A percentile compares a stretch with the other conserved stretches of the same genome.
Conservation (phyloP, 2,329 filamentous ascomycete genomes). For the Scortechinia acanthostroma region DNA sequence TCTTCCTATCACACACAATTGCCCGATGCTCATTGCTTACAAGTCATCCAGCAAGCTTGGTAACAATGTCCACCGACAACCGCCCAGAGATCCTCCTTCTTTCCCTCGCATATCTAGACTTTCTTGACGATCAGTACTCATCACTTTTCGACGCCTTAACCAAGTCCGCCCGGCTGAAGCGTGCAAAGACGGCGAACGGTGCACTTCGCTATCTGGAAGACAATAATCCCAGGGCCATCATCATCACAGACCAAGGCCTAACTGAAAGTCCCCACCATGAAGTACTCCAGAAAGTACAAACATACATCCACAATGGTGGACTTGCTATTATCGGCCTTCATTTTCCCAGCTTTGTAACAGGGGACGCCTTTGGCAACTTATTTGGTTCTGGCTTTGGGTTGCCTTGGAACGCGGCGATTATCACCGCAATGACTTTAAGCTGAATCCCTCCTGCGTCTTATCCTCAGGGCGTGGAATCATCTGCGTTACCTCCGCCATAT, state of each 20-base stretch:
- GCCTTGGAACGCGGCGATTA: conserved; percentile 13
- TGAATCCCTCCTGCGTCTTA: conserved; percentile 9
- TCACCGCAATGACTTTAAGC: conserved; percentile 8
- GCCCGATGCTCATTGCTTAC: too few relatives aligned
- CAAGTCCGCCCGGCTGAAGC: too few relatives aligned
- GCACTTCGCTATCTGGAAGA: conserved; percentile 9
- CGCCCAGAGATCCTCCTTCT: too few relatives aligned
- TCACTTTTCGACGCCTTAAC: too few relatives aligned
- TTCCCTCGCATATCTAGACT: too few relatives aligned
- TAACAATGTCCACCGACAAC: too few relatives aligned
- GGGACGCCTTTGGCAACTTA: conserved; percentile 10
- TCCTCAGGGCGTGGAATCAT: conserved; percentile 3
- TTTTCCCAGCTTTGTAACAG: conserved; percentile 11
- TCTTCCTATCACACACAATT: too few relatives aligned
- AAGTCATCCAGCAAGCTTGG: too few relatives aligned
- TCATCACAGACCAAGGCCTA: conserved; percentile 15
- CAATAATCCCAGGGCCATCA: conserved; percentile 11
- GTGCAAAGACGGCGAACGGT: conserved; percentile 6
- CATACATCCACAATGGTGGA: conserved; percentile 13
- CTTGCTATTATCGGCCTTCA: conserved; percentile 13
- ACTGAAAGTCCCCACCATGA: conserved; percentile 7
- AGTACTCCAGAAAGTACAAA: conserved; percentile 10
- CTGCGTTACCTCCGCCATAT: conserved; percentile 10
- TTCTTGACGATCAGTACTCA: too few relatives aligned
- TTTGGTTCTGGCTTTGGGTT: conserved; percentile 11